A percentile compares a stretch with the other conserved stretches of the same genome.
These are phyloP conservation scores for Acer negundo DNA, from an alignment of 345 rosid species.

Conservation along the genomic window DNA sequence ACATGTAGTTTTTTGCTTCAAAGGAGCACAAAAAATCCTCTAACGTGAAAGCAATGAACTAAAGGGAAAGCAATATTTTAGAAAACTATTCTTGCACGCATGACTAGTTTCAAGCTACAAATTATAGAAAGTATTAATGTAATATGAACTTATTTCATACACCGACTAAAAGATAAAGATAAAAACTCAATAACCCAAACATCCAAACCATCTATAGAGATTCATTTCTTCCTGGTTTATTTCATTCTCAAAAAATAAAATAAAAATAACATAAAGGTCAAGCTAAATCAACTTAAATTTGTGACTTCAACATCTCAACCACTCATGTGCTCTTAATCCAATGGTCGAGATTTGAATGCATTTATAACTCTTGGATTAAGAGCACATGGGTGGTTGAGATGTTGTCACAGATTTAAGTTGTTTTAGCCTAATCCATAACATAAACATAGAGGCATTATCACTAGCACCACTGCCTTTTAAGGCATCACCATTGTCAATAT, in stretches of 20 bases:
- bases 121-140: too few relatives aligned
- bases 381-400: too few relatives aligned
- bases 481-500: background rate
- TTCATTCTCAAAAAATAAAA: background rate
- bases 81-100: background rate
- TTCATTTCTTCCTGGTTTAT: background rate
- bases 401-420: too few relatives aligned
- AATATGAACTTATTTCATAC: background rate
- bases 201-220: background rate
- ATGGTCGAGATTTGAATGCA: too few relatives aligned
- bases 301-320: too few relatives aligned
- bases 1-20: background rate
- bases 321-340: too few relatives aligned
- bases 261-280: too few relatives aligned
- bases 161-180: background rate
- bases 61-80: constrained; percentile 2
- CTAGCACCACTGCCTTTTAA: background rate
- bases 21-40: background rate
- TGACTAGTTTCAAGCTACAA: background rate
- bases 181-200: background rate
- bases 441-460: background rate
- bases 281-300: too few relatives aligned
- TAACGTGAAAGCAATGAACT: background rate
- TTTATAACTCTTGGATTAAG: too few relatives aligned
- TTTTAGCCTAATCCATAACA: too few relatives aligned